Evolutionary conservation across 2,329 filamentous ascomycete genomes (phyloP).

Genomic region (Teratosphaeria nubilosa): DNA sequence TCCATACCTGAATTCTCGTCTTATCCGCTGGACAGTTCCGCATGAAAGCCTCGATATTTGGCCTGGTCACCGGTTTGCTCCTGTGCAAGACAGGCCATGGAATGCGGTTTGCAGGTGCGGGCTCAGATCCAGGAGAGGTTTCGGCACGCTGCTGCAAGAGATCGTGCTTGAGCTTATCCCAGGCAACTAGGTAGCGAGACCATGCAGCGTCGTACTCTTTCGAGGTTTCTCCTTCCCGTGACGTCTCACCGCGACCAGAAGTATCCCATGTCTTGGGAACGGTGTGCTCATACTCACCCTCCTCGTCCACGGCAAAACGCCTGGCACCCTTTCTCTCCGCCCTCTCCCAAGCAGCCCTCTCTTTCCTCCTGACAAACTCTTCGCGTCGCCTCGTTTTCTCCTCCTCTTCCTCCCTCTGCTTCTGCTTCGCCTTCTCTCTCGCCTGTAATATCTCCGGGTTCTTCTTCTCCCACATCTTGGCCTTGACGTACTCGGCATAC

Average conservation of each 20-base stretch:
- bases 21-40: conserved; percentile 37
- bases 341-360: conserved; percentile 25
- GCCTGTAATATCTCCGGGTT: conserved; percentile 76
- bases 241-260: background rate
- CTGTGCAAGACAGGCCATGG: conserved; percentile 63
- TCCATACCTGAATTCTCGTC: conserved; percentile 46
- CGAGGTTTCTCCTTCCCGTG: background rate
- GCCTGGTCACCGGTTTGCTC: conserved; percentile 46
- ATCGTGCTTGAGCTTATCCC: conserved; percentile 22
- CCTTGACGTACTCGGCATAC: conserved; percentile 75
- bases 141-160: conserved; percentile 8
- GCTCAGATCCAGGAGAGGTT: conserved; percentile 3
- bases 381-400: conserved; percentile 22
- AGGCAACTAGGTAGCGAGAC: conserved; percentile 18
- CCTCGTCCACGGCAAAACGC: conserved; percentile 29
- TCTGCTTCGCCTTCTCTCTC: conserved; percentile 50
- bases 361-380: conserved; percentile 33
- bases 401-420: conserved; percentile 38
- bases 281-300: conserved; percentile 45
- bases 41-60: conserved; percentile 61
- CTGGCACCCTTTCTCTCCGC: conserved; percentile 26
- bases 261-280: conserved; percentile 1
- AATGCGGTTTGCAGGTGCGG: conserved; percentile 29
- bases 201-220: conserved; percentile 20
- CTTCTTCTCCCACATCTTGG: conserved; percentile 92